Conservation (phyloP, 2,329 filamentous ascomycete species). For the Clonostachys rosea region DNA sequence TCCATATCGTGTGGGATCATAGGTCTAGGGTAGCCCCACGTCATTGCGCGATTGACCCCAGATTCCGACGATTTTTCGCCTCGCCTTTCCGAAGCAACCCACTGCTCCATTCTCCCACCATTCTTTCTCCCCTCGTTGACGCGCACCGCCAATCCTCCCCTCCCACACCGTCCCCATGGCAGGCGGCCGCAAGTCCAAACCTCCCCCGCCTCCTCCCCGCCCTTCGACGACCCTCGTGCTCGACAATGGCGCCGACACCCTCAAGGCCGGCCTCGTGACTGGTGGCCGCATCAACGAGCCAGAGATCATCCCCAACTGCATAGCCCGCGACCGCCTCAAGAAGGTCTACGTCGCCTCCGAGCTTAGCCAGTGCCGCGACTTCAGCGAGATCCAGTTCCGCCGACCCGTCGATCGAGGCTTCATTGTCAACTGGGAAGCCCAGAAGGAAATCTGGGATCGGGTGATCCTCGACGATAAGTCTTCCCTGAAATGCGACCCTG, state of each 20-base stretch:
- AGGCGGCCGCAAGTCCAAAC: constrained; percentile 37
- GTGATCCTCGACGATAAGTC: constrained; percentile 72
- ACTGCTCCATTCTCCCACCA: neutral
- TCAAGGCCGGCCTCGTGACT: constrained; percentile 81
- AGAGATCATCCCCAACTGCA: constrained; percentile 77
- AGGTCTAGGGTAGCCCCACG: too few species aligned
- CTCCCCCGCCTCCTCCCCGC: constrained; percentile 44
- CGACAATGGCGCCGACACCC: constrained; percentile 87
- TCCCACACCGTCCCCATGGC: constrained; percentile 23
- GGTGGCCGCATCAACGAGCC: constrained; percentile 48
- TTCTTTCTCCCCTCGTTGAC: neutral
- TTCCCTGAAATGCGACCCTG: constrained; percentile 66
- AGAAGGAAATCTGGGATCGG: constrained; percentile 93
- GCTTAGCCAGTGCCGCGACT: constrained; percentile 76
- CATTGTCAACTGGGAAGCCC: constrained; percentile 92
- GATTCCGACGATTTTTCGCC: too few species aligned
- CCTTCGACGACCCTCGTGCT: constrained; percentile 73
- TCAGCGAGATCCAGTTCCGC: constrained; percentile 82
- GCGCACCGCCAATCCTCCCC: neutral
- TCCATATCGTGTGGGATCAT: too few species aligned
- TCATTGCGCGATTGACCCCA: too few species aligned
- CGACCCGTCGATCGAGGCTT: constrained; percentile 92
- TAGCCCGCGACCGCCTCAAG: constrained; percentile 76
- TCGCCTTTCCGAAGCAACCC: too few species aligned
- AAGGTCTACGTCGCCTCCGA: constrained; percentile 78